phyloP scores from a whole-genome alignment of 192 early-diverging fungal genomes.

The Rhizophagus prolifer region DNA sequence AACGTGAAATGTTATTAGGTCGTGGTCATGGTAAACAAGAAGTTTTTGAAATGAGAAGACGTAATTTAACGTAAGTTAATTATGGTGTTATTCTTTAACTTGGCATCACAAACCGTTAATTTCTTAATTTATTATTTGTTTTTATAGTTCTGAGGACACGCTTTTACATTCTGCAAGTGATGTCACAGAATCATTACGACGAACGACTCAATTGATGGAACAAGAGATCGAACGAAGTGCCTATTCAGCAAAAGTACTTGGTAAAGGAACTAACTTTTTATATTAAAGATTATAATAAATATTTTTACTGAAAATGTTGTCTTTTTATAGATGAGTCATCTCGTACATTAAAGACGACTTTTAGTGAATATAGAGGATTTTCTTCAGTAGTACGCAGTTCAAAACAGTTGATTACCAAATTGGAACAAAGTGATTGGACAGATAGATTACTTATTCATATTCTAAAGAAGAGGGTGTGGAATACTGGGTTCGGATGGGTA shows the following conservation, averaged over 20 bases:
- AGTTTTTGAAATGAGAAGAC: constrained; percentile 25
- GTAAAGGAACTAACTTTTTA: constrained; percentile 33
- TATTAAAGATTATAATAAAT: background rate
- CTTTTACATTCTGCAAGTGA: constrained; percentile 53
- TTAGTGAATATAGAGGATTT: constrained; percentile 58
- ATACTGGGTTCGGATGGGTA: constrained; percentile 46
- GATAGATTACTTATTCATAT: constrained; percentile 64
- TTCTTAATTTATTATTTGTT: background rate
- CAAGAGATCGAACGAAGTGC: constrained; percentile 65
- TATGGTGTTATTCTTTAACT: constrained; percentile 6
- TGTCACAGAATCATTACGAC: constrained; percentile 57
- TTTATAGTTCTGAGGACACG: constrained; percentile 41
- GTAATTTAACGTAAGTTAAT: constrained; percentile 16
- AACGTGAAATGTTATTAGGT: constrained; percentile 46
- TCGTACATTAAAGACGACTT: constrained; percentile 47
- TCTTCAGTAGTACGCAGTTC: constrained; percentile 52
- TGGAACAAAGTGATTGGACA: constrained; percentile 67
- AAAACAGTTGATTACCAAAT: constrained; percentile 59
- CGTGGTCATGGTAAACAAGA: constrained; percentile 43
- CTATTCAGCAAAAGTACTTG: constrained; percentile 53
- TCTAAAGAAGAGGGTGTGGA: constrained; percentile 61
- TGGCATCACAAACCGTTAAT: background rate
- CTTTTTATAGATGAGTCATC: constrained; percentile 58
- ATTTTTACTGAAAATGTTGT: background rate
- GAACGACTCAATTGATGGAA: constrained; percentile 62